Evolutionary conservation across 139 green algal genomes (phyloP).

Genomic region (Closterium sp.): DNA sequence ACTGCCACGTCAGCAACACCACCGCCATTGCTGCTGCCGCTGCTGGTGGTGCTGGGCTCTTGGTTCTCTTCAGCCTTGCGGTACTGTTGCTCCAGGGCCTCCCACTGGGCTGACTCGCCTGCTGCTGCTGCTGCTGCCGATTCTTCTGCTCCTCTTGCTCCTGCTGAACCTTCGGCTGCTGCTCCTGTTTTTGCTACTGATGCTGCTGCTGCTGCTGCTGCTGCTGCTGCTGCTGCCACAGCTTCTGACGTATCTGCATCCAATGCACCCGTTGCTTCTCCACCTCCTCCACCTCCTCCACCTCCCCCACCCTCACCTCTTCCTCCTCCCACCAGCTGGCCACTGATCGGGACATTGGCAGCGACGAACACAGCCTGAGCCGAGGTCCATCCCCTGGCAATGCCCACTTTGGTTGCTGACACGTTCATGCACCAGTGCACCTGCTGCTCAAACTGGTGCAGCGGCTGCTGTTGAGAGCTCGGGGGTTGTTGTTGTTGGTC

Average conservation of each 20-base stretch:
- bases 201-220: background rate
- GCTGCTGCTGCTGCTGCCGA: too few relatives aligned
- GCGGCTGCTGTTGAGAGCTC: background rate
- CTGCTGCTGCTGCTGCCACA: background rate
- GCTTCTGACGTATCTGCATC: background rate
- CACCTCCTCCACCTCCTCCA: background rate
- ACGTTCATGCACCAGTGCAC: background rate
- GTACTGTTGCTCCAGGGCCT: background rate
- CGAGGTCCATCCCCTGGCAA: background rate
- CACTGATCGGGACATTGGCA: background rate
- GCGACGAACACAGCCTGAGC: background rate
- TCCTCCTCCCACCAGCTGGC: too few relatives aligned
- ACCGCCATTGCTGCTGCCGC: background rate
- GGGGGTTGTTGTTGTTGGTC: background rate
- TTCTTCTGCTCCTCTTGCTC: background rate
- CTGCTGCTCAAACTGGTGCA: background rate
- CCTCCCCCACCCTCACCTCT: background rate
- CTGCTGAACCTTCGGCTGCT: background rate
- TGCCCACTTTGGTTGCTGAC: background rate
- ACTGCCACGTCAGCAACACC: background rate
- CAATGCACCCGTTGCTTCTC: background rate
- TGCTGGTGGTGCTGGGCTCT: too few relatives aligned
- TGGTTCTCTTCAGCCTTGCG: too few relatives aligned
- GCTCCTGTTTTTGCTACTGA: background rate
- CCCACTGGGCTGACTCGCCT: background rate